Evolutionary conservation across 176 grass and related monocot species (phyloP), one percentile per base, ranked within the genome.

Genomic region (Oryza glaberrima): DNA sequence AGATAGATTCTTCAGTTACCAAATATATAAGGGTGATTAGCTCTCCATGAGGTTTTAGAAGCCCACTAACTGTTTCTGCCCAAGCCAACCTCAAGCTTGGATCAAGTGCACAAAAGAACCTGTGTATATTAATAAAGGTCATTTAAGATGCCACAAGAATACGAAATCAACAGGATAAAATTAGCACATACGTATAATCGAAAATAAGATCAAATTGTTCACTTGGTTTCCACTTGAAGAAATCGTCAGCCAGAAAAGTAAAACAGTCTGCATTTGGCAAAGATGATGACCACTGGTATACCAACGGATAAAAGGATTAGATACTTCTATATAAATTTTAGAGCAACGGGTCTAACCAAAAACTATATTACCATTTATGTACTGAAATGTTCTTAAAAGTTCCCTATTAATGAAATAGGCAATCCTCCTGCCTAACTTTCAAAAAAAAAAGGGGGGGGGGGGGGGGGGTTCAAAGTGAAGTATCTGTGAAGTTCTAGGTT

Each of bases 61-160:
- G 85, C 61, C 80, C 70, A 28, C 49, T 75, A 75, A 95, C 72
- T 82, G 88, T 88, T 78, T 89, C 82, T 81, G 93, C 93, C 96
- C 96, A 95, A 85, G 83, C 77, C 77, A 69, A 38, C 87, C 91
- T 92, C 86, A 98, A 82, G 81, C 58, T 76, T 0, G 96, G 96
- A 75, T 95, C 83, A 52, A 98, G 86, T 41, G 93, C 93, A 92
- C 86, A 98, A 83, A 98, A 98, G 83, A 98, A 98, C 61, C 93
- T 98, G 88, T 47, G 64, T 76, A 64, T 0, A 82, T 67, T 15
- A 19, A 69, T 74, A 77, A 44, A 84, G 72, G 11, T 10, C 49
- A 70, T 70, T 13, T 60, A 56, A 89, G 65, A 19, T 80, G 66
- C 72, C 6, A n/a, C 47, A 25, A 73, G 16, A 75, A 70, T 16